Evolutionary conservation across 2,329 filamentous ascomycete species (phyloP), one percentile per base, ranked within the genome.

Genomic region (Pseudogymnoascus sp.): DNA sequence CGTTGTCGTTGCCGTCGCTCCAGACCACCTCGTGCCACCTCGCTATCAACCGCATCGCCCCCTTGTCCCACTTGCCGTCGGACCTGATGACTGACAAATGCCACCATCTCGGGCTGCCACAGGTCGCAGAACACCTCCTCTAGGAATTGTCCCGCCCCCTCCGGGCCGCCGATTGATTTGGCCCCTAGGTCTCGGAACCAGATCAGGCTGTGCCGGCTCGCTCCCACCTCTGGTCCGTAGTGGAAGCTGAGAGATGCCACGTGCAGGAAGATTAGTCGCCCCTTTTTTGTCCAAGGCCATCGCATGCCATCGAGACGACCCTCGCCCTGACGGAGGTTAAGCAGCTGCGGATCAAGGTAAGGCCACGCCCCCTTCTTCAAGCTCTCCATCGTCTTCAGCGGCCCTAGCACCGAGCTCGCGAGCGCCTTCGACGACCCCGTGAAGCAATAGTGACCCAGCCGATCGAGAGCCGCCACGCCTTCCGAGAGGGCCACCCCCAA

Each of bases 211-310:
- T 40, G 11, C 31, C 25, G 34, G 4, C 28, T 60, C 12, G 56
- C 56, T 6, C 34, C 59, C 18, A 31, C 31, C 38, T 60, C 59
- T 3, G 34, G 59, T n/a, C 34, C 34, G 25, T 60, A 60, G 59
- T 60, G 12, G 59, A 60, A 40, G 59, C 28, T 36, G 25, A 34
- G 28, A 1, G 53, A 11, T 23, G 59, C 59, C 59, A 60, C 31
- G 59, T 23, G 59, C n/a, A 60, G 34, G n/a, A 60, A 60, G 16
- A 60, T 60, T 2, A n/a, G 59, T 40, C 59, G 59, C 18, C 38
- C 16, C 1, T 60, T 40, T 36, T 60, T 37, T 5, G 34, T 40
- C 11, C 25, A 31, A 40, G 59, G 59, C 31, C 59, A 60, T 37
- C 28, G 34, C n/a, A 40, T 60, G 1, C 1, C 2, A 23, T 60